These are phyloP conservation scores for Gomphus bonarii DNA, from an alignment of 1,284 basidiomycete species.

Conservation along the genomic window DNA sequence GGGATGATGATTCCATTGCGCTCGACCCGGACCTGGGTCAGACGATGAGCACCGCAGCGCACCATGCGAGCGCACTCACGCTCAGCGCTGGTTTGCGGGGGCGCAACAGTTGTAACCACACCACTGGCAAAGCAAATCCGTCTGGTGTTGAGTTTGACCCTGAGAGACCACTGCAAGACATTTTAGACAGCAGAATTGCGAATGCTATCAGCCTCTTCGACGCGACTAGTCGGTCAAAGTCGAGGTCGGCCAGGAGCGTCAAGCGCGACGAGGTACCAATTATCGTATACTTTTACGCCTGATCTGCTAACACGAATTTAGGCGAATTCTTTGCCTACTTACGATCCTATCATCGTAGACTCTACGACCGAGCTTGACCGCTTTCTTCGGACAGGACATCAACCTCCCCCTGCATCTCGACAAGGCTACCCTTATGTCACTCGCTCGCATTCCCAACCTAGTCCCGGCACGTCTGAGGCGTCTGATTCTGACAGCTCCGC, in stretches of 20 bases:
- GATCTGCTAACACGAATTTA: background rate
- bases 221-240: conserved; percentile 6
- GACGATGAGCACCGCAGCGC: conserved; percentile 71
- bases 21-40: conserved; percentile 52
- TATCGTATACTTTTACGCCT: background rate
- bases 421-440: conserved; percentile 31
- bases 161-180: conserved; percentile 67
- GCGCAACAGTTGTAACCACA: conserved; percentile 21
- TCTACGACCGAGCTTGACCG: conserved; percentile 53
- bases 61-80: conserved; percentile 80
- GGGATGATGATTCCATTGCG: conserved; percentile 48
- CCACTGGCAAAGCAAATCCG: conserved; percentile 33
- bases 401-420: conserved; percentile 22
- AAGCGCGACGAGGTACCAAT: background rate
- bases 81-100: conserved; percentile 71
- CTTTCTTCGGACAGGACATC: conserved; percentile 43
- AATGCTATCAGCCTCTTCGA: conserved; percentile 4
- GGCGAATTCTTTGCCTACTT: conserved; percentile 21
- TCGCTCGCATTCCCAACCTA: conserved; percentile 38
- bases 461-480: conserved; percentile 20
- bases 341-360: conserved; percentile 47
- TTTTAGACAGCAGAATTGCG: conserved; percentile 38
- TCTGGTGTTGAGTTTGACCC: conserved; percentile 82
- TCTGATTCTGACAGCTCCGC: conserved; percentile 45
- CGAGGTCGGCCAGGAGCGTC: conserved; percentile 4